Evolutionary conservation across 495 filamentous ascomycete genomes (phyloP).

Genomic region (Podospora didyma): DNA sequence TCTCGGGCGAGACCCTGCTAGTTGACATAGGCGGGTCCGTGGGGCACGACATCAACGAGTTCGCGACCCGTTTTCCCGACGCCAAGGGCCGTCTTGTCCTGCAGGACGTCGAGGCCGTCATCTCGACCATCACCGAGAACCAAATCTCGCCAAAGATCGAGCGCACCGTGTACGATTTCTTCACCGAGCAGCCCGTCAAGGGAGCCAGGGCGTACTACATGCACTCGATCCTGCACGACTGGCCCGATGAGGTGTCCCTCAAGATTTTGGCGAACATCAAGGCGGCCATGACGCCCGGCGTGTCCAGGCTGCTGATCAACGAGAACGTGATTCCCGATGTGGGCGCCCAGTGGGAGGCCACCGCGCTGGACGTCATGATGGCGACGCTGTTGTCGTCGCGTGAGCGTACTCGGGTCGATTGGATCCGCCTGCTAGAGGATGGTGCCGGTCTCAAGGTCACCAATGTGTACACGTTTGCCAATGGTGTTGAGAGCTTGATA

Average conservation of each 20-base stretch:
- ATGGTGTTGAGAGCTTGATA: conserved; percentile 35
- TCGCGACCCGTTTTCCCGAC: conserved; percentile 36
- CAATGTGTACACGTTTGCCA: conserved; percentile 29
- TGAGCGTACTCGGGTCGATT: conserved; percentile 22
- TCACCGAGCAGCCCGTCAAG: conserved; percentile 37
- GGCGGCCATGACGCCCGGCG: conserved; percentile 40
- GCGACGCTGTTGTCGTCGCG: conserved; percentile 10
- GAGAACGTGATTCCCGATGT: conserved; percentile 47
- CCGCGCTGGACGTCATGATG: conserved; percentile 31
- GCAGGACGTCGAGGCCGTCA: conserved; percentile 42
- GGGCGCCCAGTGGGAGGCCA: conserved; percentile 37
- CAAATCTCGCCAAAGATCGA: conserved; percentile 2
- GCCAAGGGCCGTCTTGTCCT: conserved; percentile 42
- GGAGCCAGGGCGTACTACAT: conserved; percentile 43
- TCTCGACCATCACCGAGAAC: conserved; percentile 30
- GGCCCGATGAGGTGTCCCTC: conserved; percentile 35
- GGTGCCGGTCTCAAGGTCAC: conserved; percentile 36
- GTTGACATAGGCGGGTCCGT: conserved; percentile 53
- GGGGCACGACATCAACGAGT: conserved; percentile 49
- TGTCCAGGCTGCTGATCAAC: conserved; percentile 45
- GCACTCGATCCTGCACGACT: conserved; percentile 44
- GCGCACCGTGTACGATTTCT: conserved; percentile 28
- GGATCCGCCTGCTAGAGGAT: conserved; percentile 12
- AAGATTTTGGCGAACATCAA: conserved; percentile 33
- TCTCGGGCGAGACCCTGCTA: conserved; percentile 25